A percentile compares a stretch with the other conserved stretches of the same genome.
These are phyloP conservation scores for Crucihimalaya himalaica DNA, from an alignment of 345 rosid genomes.

Conservation along the genomic window DNA sequence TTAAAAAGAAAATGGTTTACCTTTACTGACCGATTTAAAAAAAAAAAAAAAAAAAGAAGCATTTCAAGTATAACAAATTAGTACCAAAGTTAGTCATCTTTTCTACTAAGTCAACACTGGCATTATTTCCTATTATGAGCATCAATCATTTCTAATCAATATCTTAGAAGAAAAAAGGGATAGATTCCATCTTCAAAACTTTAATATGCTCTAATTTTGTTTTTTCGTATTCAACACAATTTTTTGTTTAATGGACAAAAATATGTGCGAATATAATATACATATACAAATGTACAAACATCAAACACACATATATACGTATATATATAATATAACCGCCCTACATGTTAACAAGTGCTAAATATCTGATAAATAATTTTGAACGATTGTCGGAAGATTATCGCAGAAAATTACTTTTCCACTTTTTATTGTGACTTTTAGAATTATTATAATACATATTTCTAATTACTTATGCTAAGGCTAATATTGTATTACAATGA, in stretches of 20 bases:
- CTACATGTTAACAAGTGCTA: too few species aligned
- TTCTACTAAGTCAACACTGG: background rate
- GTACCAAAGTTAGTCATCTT: background rate
- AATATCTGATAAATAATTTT: too few species aligned
- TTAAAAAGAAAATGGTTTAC: too few species aligned
- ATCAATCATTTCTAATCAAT: background rate
- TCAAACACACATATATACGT: too few species aligned
- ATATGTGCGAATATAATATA: too few species aligned
- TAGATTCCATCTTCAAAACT: background rate
- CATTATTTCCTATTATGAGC: background rate
- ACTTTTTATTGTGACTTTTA: background rate
- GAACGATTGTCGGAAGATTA: too few species aligned
- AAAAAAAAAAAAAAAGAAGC: background rate
- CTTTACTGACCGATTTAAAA: background rate
- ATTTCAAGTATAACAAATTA: background rate
- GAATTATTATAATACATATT: too few species aligned
- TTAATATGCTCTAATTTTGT: background rate
- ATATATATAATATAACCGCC: too few species aligned
- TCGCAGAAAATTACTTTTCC: background rate
- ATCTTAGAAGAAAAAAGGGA: background rate
- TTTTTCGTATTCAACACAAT: too few species aligned
- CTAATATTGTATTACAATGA: background rate
- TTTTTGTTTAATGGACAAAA: too few species aligned
- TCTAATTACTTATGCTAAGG: background rate
- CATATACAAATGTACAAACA: too few species aligned